Evolutionary conservation across 371 early-diverging fungal species (phyloP).

Genomic region (Haplosporangium sp.): DNA sequence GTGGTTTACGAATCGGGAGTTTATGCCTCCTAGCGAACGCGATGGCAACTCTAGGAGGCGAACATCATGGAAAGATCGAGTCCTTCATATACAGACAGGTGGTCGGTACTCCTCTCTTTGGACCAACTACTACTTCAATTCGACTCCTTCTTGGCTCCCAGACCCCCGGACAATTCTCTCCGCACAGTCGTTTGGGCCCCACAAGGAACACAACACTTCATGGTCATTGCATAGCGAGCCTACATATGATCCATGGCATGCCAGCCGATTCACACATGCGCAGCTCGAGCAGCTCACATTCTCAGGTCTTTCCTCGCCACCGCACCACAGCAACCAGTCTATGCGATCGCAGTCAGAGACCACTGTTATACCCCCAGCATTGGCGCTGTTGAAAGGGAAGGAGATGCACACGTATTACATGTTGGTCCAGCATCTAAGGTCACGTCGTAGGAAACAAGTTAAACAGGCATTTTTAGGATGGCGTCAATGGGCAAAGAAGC

Average conservation of each 20-base stretch:
- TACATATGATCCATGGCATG: conserved; percentile 11
- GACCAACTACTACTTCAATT: conserved; percentile 47
- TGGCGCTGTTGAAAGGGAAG: conserved; percentile 28
- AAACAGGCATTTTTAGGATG: conserved; percentile 25
- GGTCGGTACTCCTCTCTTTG: conserved; percentile 36
- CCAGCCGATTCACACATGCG: conserved; percentile 24
- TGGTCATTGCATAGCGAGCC: not conserved
- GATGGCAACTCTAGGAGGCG: not conserved
- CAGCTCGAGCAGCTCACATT: conserved; percentile 20
- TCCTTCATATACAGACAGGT: conserved; percentile 41
- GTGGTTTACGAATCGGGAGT: conserved; percentile 43
- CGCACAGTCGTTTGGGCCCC: not conserved
- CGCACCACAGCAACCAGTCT: not conserved
- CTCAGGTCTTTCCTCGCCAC: conserved; percentile 12
- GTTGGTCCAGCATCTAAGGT: conserved; percentile 25
- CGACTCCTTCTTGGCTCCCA: conserved; percentile 19
- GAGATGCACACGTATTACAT: conserved; percentile 37
- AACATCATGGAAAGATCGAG: conserved; percentile 20
- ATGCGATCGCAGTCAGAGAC: not conserved
- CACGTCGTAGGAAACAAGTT: conserved; percentile 1
- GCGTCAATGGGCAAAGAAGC: conserved; percentile 22
- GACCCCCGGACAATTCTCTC: conserved; percentile 26
- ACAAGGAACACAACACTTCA: not conserved
- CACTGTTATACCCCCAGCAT: conserved; percentile 27
- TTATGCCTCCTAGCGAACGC: not conserved